Evolutionary conservation across 257 asterid genomes (phyloP).

Genomic region (Osmanthus fragrans): DNA sequence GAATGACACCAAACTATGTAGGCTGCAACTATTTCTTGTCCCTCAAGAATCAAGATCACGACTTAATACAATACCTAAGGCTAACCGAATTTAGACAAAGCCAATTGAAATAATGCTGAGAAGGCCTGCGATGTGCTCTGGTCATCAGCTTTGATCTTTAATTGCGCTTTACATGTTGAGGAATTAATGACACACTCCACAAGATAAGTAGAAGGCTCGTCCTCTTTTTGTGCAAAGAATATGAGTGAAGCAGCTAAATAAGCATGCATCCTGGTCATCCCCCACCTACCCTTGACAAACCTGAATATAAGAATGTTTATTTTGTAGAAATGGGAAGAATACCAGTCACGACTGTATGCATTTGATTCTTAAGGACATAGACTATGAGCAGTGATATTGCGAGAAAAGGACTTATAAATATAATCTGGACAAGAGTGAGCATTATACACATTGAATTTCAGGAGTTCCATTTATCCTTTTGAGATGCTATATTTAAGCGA

Average conservation of each 20-base stretch:
- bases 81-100: conserved; percentile 63
- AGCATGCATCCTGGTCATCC: background rate
- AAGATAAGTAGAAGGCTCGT: conserved; percentile 62
- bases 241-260: background rate
- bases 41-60: background rate
- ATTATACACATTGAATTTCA: background rate
- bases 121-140: conserved; percentile 69
- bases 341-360: background rate
- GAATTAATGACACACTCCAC: conserved; percentile 83
- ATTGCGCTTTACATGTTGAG: conserved; percentile 72
- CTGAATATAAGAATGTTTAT: background rate
- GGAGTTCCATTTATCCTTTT: background rate
- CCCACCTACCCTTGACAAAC: background rate
- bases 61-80: conserved; percentile 26
- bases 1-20: conserved; percentile 4
- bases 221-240: conserved; percentile 73
- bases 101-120: conserved; percentile 71
- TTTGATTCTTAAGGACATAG: background rate
- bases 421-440: background rate
- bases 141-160: conserved; percentile 93
- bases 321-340: background rate
- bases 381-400: background rate
- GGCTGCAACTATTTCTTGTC: background rate
- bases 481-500: background rate
- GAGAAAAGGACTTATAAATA: background rate